Percentiles rank a stretch among this genome's conserved stretches.
Conservation (phyloP, 108 stramenopile species). For the Skeletonema potamos region DNA sequence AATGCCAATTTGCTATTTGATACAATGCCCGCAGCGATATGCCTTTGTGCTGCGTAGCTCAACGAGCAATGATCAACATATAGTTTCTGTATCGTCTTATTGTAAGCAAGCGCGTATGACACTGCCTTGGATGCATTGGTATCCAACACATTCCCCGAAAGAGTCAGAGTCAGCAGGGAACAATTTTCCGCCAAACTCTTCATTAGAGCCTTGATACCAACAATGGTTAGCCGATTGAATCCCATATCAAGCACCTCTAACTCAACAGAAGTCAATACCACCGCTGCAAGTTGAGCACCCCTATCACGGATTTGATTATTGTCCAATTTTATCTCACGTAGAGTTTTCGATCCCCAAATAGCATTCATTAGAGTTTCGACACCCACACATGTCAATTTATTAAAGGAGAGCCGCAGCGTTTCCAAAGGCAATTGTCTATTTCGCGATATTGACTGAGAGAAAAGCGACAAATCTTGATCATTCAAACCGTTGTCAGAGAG, state of each 20-base stretch:
- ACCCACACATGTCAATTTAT: constrained; percentile 70
- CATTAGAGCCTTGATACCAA: constrained; percentile 84
- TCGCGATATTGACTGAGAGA: constrained; percentile 72
- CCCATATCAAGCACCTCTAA: constrained; percentile 73
- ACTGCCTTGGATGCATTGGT: constrained; percentile 82
- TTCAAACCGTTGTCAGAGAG: constrained; percentile 64
- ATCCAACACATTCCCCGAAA: constrained; percentile 77
- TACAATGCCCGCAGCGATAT: constrained; percentile 83
- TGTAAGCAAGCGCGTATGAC: constrained; percentile 82
- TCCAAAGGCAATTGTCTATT: constrained; percentile 73
- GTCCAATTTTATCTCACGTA: constrained; percentile 72
- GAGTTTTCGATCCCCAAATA: constrained; percentile 76
- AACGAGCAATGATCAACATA: constrained; percentile 74
- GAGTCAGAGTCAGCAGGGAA: constrained; percentile 47
- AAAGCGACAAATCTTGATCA: constrained; percentile 64
- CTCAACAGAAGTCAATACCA: constrained; percentile 71
- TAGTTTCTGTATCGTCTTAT: constrained; percentile 60
- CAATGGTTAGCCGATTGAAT: constrained; percentile 77
- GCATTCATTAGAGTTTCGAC: constrained; percentile 88
- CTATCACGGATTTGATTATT: constrained; percentile 83
- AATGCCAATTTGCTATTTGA: constrained; percentile 68
- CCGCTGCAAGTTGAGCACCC: constrained; percentile 82
- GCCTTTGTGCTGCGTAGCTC: constrained; percentile 81
- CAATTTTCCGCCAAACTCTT: constrained; percentile 78
- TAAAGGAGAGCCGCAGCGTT: constrained; percentile 65